Percentiles rank a stretch among this genome's conserved stretches.
These are phyloP conservation scores for Candida vaughaniae DNA, from an alignment of 805 yeast genomes.

Conservation along the genomic window DNA sequence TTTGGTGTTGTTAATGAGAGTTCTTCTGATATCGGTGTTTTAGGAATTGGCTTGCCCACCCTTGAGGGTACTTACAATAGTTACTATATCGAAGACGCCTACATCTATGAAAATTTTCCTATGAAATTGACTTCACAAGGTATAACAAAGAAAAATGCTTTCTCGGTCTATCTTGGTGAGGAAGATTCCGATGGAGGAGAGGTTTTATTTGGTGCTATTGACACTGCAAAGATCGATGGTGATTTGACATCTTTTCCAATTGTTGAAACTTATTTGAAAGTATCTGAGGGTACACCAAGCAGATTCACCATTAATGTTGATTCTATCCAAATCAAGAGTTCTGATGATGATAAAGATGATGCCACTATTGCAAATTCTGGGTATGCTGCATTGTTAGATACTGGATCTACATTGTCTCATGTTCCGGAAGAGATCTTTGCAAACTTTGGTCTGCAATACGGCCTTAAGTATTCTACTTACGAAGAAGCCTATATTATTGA, in stretches of 20 bases:
- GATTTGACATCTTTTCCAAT: slow-evolving; percentile 21
- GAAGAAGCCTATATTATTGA: slow-evolving; percentile 2
- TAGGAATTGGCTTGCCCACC: slow-evolving; percentile 69
- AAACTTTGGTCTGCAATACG: slow-evolving; percentile 33
- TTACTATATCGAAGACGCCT: neutral
- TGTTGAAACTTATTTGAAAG: slow-evolving; percentile 15
- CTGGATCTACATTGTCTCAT: slow-evolving; percentile 21
- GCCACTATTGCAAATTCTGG: slow-evolving; percentile 7
- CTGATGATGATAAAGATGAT: slow-evolving; percentile 2
- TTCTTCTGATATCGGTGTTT: slow-evolving; percentile 63
- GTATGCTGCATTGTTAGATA: slow-evolving; percentile 15
- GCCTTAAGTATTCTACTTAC: slow-evolving; percentile 27
- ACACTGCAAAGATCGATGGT: slow-evolving; percentile 38
- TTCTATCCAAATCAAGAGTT: slow-evolving; percentile 22
- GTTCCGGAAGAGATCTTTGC: slow-evolving; percentile 23
- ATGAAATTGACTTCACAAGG: slow-evolving; percentile 29
- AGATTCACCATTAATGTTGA: slow-evolving; percentile 50
- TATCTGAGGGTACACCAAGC: slow-evolving; percentile 38
- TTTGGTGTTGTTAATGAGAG: slow-evolving; percentile 73
- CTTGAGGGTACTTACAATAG: slow-evolving; percentile 55
- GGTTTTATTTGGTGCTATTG: slow-evolving; percentile 43
- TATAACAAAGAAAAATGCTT: slow-evolving; percentile 27
- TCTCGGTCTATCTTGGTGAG: slow-evolving; percentile 31
- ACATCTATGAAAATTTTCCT: slow-evolving; percentile 32
- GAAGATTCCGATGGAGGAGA: slow-evolving; percentile 25